Base-by-base conservation (phyloP, 306 rosid genomes). In the Abrus pulchellus region DNA sequence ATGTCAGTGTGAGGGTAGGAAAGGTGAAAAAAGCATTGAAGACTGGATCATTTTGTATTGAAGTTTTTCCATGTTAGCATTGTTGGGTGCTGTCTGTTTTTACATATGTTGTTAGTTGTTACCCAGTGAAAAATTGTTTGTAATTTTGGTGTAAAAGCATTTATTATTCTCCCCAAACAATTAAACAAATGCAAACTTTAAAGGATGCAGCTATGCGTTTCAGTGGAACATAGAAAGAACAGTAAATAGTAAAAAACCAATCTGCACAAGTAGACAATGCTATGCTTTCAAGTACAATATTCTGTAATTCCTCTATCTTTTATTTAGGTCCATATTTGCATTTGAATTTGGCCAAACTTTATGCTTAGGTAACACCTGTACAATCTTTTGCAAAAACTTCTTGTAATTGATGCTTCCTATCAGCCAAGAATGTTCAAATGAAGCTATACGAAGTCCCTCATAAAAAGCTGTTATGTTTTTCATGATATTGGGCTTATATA, bases 241-340 rank as follows among this genome's bases (percentile, higher is more conserved):
- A 40, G 7, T 52, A 80, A 72, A 50, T 49, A 40, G 7, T 52
- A 80, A 72, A 50, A 80, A 72, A 50, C 49, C 30, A 12, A 34
- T 52, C 64, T 70, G 71, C 68, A 32, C 78, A 38, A 13, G 73
- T 3, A 29, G 29, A 29, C 30, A 80, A 38, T 62, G 79, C 83
- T 53, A 72, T 29, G 73, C n/a, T 28, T 48, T 62, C 28, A 62
- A 61, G 56, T 48, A 38, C 10, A 36, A 60, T 45, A 27, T 61
- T 61, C 56, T 50, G 66, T 30, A 13, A 62, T 72, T 14, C 55
- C 30, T 72, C 38, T 50, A 72, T 71, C 72, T 48, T 60, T 50
- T 70, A 13, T 1, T 20, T 71, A 36, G 47, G 72, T 80, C 38
- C 55, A 9, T 61, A 28, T 61, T 78, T 56, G 40, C 76, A 55